Conservation (phyloP, 2,329 filamentous ascomycete species). For the Trichophyton verrucosum region DNA sequence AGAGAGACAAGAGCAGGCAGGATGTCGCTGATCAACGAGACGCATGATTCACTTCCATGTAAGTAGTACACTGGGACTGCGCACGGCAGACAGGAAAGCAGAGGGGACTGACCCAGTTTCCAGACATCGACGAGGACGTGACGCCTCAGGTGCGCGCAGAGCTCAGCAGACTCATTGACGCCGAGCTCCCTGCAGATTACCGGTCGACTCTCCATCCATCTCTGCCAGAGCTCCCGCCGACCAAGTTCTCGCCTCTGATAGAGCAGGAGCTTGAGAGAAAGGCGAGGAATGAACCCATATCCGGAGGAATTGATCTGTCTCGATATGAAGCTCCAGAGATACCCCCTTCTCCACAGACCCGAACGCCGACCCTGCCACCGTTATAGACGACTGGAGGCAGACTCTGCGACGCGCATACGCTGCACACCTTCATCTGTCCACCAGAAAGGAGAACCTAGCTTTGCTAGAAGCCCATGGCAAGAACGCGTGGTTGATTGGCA, state of each 20-base stretch:
- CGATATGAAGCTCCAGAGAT: slow-evolving; percentile 72
- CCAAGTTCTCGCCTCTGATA: slow-evolving; percentile 54
- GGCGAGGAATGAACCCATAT: slow-evolving; percentile 45
- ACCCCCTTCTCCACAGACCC: slow-evolving; percentile 28
- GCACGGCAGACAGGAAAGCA: not conserved
- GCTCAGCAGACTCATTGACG: slow-evolving; percentile 56
- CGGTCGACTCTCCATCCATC: slow-evolving; percentile 44
- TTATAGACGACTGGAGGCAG: slow-evolving; percentile 37
- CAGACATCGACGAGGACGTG: slow-evolving; percentile 71
- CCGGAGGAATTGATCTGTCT: slow-evolving; percentile 55
- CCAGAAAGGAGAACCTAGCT: slow-evolving; percentile 48
- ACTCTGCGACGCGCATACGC: slow-evolving; percentile 46
- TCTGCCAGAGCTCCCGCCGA: slow-evolving; percentile 41
- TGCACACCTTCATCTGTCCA: slow-evolving; percentile 45
- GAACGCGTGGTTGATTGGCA: slow-evolving; percentile 83
- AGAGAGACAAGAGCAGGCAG: not conserved
- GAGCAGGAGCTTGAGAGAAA: slow-evolving; percentile 57
- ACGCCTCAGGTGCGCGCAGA: slow-evolving; percentile 48
- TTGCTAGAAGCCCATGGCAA: slow-evolving; percentile 73
- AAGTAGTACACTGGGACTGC: slow-evolving; percentile 28
- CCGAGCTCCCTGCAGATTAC: slow-evolving; percentile 47
- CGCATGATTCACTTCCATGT: slow-evolving; percentile 75
- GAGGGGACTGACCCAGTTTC: not conserved
- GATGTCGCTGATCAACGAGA: slow-evolving; percentile 57
- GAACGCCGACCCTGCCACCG: slow-evolving; percentile 22